phyloP scores from a whole-genome alignment of 2,329 filamentous ascomycete species.

The Fusarium fracticaudum region DNA sequence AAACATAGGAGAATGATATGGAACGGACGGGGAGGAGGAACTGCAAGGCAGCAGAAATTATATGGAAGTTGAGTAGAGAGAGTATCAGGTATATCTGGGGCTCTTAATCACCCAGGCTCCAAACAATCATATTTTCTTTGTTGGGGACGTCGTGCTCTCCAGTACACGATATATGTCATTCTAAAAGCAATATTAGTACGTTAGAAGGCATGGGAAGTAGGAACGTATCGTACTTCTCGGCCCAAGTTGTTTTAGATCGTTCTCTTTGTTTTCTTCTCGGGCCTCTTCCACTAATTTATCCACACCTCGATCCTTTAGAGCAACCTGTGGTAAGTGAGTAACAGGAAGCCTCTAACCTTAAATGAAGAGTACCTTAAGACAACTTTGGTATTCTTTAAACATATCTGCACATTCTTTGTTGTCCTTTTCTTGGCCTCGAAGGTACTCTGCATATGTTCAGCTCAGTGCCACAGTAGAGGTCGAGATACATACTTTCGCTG shows the following conservation, averaged over 20 bases:
- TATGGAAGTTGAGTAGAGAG: not conserved
- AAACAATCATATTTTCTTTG: not conserved
- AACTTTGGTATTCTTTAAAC: conserved; percentile 89
- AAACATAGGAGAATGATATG: not conserved
- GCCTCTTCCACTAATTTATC: conserved; percentile 94
- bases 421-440: conserved; percentile 82
- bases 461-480: conserved; percentile 1
- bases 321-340: conserved; percentile 53
- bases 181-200: conserved; percentile 15
- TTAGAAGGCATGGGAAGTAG: not conserved
- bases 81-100: not conserved
- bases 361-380: conserved; percentile 71
- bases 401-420: conserved; percentile 86
- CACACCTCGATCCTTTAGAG: conserved; percentile 88
- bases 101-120: not conserved
- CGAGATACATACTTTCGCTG: conserved; percentile 81
- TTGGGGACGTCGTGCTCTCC: conserved; percentile 19
- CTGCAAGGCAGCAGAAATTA: not conserved
- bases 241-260: conserved; percentile 68
- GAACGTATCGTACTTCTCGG: conserved; percentile 51
- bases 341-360: not conserved
- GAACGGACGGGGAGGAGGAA: not conserved
- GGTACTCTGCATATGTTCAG: conserved; percentile 73
- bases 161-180: conserved; percentile 3
- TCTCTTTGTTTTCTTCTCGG: conserved; percentile 87